Conservation (phyloP, 495 filamentous ascomycete species). For the Neurospora sp. region DNA sequence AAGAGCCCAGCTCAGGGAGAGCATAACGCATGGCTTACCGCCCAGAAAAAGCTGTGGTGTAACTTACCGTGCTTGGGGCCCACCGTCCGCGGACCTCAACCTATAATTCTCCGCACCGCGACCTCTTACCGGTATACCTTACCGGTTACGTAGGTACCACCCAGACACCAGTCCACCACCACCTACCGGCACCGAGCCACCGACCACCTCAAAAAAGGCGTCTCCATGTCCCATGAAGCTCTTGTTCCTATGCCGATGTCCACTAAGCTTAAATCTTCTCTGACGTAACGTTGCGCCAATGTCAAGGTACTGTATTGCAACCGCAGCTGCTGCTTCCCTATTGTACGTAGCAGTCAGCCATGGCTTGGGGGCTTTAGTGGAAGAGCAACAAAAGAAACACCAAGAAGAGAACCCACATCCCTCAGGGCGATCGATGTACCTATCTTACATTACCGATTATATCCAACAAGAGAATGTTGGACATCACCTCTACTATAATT, state of each 20-base stretch:
- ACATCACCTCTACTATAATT: background rate
- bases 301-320: background rate
- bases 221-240: constrained; percentile 35
- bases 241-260: background rate
- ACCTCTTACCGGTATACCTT: background rate
- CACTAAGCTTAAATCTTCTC: background rate
- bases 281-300: constrained; percentile 25
- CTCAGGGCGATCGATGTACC: background rate
- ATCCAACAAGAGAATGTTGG: background rate
- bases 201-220: constrained; percentile 17
- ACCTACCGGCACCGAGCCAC: constrained; percentile 30
- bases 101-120: background rate
- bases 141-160: background rate
- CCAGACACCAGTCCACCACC: constrained; percentile 44
- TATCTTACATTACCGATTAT: too few relatives aligned
- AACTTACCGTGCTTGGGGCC: background rate
- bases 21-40: background rate
- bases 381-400: background rate
- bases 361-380: too few relatives aligned
- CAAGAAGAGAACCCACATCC: background rate
- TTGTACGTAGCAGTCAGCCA: too few relatives aligned
- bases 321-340: background rate
- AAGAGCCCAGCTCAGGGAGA: background rate
- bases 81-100: background rate
- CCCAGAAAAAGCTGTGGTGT: background rate